These are phyloP conservation scores for Mycena capillaripes DNA, from an alignment of 768 basidiomycete genomes.

Conservation along the genomic window DNA sequence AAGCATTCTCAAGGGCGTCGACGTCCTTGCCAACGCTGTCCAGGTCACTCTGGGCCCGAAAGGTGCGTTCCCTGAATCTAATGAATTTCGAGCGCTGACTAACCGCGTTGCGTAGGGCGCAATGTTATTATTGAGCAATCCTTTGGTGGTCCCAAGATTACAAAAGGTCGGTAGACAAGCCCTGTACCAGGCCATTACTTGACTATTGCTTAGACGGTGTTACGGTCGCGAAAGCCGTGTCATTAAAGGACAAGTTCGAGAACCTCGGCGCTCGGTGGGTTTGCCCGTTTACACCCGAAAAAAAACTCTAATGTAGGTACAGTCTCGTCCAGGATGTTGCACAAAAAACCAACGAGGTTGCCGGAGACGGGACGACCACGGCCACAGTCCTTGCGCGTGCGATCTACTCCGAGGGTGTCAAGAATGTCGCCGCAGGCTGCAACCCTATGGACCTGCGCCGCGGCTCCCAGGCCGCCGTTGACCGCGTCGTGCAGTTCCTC, in stretches of 20 bases:
- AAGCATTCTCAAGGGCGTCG: constrained; percentile 94
- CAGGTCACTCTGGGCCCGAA: constrained; percentile 97
- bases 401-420: constrained; percentile 98
- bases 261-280: constrained; percentile 97
- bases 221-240: constrained; percentile 95
- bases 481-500: constrained; percentile 93
- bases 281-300: background rate
- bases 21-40: constrained; percentile 97
- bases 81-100: constrained; percentile 2
- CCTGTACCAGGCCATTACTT: background rate
- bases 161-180: constrained; percentile 75
- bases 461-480: constrained; percentile 97
- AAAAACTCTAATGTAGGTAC: background rate
- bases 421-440: constrained; percentile 99
- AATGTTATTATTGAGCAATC: constrained; percentile 99
- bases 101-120: constrained; percentile 67
- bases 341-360: constrained; percentile 95
- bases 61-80: constrained; percentile 59
- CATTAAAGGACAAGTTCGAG: constrained; percentile 97
- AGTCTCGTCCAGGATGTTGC: constrained; percentile 97
- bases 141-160: constrained; percentile 93
- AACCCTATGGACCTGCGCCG: constrained; percentile 99
- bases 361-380: constrained; percentile 98
- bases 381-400: constrained; percentile 97
- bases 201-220: constrained; percentile 77